Conservation (phyloP, 2,329 filamentous ascomycete species). For the Penicillium nordicum region DNA sequence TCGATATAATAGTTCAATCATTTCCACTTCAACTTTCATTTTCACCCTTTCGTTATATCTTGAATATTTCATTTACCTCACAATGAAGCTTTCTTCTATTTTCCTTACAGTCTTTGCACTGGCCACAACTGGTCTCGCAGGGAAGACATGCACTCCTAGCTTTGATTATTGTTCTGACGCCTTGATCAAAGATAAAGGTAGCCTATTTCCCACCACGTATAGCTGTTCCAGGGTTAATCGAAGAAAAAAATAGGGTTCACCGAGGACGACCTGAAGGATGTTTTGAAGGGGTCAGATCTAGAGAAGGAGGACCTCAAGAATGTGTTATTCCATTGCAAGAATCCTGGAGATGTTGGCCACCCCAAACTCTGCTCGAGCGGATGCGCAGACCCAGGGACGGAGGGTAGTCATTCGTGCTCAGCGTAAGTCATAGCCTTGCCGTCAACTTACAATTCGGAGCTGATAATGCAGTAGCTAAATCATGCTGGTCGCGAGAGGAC, state of each 20-base stretch:
- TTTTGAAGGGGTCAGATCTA: slow-evolving; percentile 27
- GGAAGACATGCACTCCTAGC: slow-evolving; percentile 34
- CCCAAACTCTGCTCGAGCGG: slow-evolving; percentile 31
- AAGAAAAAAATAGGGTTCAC: slow-evolving; percentile 25
- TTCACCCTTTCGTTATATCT: not conserved
- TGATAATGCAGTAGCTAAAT: not conserved
- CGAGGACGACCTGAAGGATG: slow-evolving; percentile 26
- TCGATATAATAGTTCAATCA: not conserved
- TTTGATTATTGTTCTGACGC: slow-evolving; percentile 35
- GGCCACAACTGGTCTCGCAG: slow-evolving; percentile 21
- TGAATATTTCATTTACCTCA: not conserved
- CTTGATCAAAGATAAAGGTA: slow-evolving; percentile 31
- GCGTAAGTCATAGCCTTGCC: slow-evolving; percentile 11
- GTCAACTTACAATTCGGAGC: not conserved
- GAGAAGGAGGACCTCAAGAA: slow-evolving; percentile 28
- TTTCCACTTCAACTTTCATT: not conserved
- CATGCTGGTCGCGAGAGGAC: not conserved
- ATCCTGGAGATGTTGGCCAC: slow-evolving; percentile 33
- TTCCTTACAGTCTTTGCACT: slow-evolving; percentile 19
- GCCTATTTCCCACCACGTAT: not conserved
- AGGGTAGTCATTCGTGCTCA: slow-evolving; percentile 29
- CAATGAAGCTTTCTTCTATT: slow-evolving; percentile 27
- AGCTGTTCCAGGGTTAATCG: not conserved
- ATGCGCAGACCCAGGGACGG: slow-evolving; percentile 25
- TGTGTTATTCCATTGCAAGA: slow-evolving; percentile 36